phyloP scores from a whole-genome alignment of 1,284 basidiomycete genomes.

The Naganishia sp. region DNA sequence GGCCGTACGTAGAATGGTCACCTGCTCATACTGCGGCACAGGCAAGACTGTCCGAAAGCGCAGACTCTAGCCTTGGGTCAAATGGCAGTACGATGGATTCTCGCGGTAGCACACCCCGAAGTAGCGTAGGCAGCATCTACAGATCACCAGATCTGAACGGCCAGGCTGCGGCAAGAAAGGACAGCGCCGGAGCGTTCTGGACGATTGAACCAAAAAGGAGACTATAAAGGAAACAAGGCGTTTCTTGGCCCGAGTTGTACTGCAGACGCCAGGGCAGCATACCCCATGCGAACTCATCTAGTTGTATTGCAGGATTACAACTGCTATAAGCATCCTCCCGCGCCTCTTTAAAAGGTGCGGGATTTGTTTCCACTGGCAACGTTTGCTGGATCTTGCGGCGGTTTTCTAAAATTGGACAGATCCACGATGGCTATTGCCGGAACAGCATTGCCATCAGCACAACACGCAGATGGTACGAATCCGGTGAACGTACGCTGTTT shows the following conservation, averaged over 20 bases:
- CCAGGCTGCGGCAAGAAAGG: slow-evolving; percentile 3
- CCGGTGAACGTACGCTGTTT: slow-evolving; percentile 37
- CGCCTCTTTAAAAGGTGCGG: slow-evolving; percentile 35
- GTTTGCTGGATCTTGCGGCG: slow-evolving; percentile 48
- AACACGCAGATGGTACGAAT: slow-evolving; percentile 9
- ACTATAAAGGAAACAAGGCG: not conserved
- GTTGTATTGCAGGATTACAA: slow-evolving; percentile 1
- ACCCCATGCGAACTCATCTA: not conserved
- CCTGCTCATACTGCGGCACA: slow-evolving; percentile 2
- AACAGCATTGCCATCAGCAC: slow-evolving; percentile 10
- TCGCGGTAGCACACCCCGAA: slow-evolving; percentile 15
- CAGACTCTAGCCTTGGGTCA: slow-evolving; percentile 7
- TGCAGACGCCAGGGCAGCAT: not conserved
- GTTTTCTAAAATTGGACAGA: slow-evolving; percentile 46
- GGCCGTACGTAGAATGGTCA: slow-evolving; percentile 10
- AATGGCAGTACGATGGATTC: slow-evolving; percentile 19
- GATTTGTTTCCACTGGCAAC: slow-evolving; percentile 49
- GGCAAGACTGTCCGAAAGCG: slow-evolving; percentile 10
- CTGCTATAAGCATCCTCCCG: not conserved
- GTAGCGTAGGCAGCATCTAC: slow-evolving; percentile 23
- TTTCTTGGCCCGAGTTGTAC: not conserved
- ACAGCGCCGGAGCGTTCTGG: slow-evolving; percentile 4
- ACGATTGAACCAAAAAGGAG: slow-evolving; percentile 6
- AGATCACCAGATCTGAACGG: not conserved
- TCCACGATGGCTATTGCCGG: slow-evolving; percentile 41